Base-by-base conservation (phyloP, 805 yeast genomes). In the Wickerhamiella australiensis region DNA sequence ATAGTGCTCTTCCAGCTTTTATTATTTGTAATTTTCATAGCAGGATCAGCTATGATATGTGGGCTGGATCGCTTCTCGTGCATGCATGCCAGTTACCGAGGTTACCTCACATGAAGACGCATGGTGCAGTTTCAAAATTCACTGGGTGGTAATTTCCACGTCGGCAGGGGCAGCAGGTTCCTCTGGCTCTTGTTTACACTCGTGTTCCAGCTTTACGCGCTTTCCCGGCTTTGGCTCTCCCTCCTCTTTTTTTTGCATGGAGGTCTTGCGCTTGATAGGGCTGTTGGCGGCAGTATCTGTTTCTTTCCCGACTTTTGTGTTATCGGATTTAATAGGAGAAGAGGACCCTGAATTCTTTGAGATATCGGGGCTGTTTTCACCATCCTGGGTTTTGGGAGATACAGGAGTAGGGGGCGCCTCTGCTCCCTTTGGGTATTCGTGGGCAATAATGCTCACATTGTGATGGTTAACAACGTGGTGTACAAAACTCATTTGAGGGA, bases 21-120 rank as follows among this genome's bases (percentile, higher is more conserved):
- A 33, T 33, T 33, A 33, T 33, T 33, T 33, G 38, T 33, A 33
- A 33, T 33, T 33, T 15, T 33, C 38, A 33, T 33, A 33, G 38
- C 38, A n/a, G 11, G 15, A n/a, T n/a, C 15, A n/a, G 38, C 20
- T 15, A 12, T 4, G 11, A 33, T 33, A 33, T 33, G 38, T 33
- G 38, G 38, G 38, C 38, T 33, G 38, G 38, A 17, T 33, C 38
- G 38, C 38, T 33, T 33, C 38, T 9, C 38, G 18, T 33, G 38
- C 38, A 33, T 33, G 38, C 38, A 33, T 33, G 20, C 20, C 20
- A n/a, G 38, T 33, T 33, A 33, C 38, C 38, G 38, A 33, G 38
- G 38, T 33, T 33, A 33, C 38, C 38, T 17, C 20, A 33, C 38
- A 33, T 33, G 20, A 33, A 33, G 18, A 33, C 38, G 38, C 38